These are phyloP conservation scores for Ophiostoma sp. DNA, from an alignment of 2,329 filamentous ascomycete species.

Conservation along the genomic window DNA sequence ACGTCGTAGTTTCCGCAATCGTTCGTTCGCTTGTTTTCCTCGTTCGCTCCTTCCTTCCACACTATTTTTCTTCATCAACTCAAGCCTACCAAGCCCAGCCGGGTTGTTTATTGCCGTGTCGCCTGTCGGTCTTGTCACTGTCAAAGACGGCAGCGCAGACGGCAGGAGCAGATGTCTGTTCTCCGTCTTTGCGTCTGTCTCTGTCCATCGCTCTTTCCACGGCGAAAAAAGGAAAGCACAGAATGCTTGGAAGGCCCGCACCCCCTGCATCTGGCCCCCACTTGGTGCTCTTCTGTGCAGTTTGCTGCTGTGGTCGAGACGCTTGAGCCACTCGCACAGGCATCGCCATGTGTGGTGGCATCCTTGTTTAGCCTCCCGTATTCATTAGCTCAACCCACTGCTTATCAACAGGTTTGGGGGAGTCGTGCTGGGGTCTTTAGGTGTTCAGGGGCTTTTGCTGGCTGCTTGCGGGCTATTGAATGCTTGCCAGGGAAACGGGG, in stretches of 20 bases:
- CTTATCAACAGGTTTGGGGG: slow-evolving; percentile 1
- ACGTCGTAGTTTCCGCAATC: not conserved
- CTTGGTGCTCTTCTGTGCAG: slow-evolving; percentile 4
- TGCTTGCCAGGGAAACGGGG: slow-evolving; percentile 7
- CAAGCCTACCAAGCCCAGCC: not conserved
- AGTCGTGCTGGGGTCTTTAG: not conserved
- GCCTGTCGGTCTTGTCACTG: not conserved
- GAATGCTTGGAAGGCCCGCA: not conserved
- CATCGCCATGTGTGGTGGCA: slow-evolving; percentile 16
- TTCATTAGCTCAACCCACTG: slow-evolving; percentile 6
- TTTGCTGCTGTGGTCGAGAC: not conserved
- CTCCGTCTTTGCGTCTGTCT: not conserved
- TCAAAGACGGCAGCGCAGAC: not conserved
- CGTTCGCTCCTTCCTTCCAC: not conserved
- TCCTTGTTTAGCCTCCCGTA: slow-evolving; percentile 18
- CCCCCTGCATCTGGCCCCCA: slow-evolving; percentile 22
- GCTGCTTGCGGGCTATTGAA: not conserved
- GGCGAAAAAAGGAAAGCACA: not conserved
- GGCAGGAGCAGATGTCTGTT: not conserved
- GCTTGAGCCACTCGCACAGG: slow-evolving; percentile 21
- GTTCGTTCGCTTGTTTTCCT: not conserved
- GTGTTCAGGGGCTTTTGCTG: not conserved
- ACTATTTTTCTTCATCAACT: not conserved
- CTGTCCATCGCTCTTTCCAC: not conserved
- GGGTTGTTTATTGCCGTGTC: not conserved